These are phyloP conservation scores for Theileria parva DNA, from an alignment of 169 alveolate species.

Conservation along the genomic window DNA sequence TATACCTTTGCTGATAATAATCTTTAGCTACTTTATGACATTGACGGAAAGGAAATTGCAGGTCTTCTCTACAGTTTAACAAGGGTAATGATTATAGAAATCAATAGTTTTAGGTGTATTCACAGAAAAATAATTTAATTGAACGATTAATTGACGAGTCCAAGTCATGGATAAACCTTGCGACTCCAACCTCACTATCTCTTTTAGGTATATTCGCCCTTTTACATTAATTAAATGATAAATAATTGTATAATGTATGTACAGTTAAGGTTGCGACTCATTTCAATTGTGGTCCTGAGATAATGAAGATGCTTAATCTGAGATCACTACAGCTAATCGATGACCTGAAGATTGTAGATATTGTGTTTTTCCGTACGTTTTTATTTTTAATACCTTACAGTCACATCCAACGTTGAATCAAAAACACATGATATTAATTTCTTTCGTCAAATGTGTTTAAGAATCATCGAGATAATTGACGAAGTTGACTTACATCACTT, in stretches of 20 bases:
- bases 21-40: constrained; percentile 26
- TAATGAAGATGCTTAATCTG: constrained; percentile 16
- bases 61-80: constrained; percentile 49
- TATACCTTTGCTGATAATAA: neutral
- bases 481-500: constrained; percentile 60
- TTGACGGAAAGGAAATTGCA: constrained; percentile 66
- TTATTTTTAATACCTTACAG: neutral
- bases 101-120: constrained; percentile 28
- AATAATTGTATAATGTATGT: neutral
- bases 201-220: constrained; percentile 2
- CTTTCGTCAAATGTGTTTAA: constrained; percentile 30
- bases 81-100: constrained; percentile 10
- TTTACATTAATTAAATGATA: neutral
- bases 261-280: constrained; percentile 39
- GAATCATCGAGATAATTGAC: constrained; percentile 31
- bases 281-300: constrained; percentile 29
- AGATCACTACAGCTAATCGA: constrained; percentile 51
- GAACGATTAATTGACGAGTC: constrained; percentile 35
- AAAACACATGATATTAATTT: constrained; percentile 36
- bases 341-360: constrained; percentile 53
- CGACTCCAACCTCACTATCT: constrained; percentile 38
- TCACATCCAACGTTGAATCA: constrained; percentile 54
- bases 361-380: constrained; percentile 34
- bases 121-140: constrained; percentile 20
- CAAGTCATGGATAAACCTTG: constrained; percentile 45